Base-by-base conservation (phyloP, 192 early-diverging fungal genomes). In the Phycomyces nitens region DNA sequence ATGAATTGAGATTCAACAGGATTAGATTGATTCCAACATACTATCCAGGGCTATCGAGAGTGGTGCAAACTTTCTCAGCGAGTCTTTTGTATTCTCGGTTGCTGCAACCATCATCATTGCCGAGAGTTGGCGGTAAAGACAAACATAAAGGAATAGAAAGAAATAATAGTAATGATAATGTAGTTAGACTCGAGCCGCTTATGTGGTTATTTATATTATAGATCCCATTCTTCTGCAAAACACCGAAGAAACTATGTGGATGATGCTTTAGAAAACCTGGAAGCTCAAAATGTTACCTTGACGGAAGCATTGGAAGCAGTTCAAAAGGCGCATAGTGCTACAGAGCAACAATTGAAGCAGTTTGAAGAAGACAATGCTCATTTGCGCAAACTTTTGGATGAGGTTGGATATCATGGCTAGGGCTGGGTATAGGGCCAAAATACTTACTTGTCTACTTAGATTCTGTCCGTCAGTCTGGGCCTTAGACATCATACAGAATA, bases 1-100 rank as follows among this genome's bases (percentile, higher is more conserved):
- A 21, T 54, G 23, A 56, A 16, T 42, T 39, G 38, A 18, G 27
- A 38, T n/a, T 18, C 6, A 41, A 15, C n/a, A 43, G 38, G n/a
- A 23, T 12, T 39, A 4, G 43, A 60, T 41, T 47, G 20, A 38
- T 38, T 21, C 5, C 1, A 23, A n/a, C 57, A 20, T 43, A 27
- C 11, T 7, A 65, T 50, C 14, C 41, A 83, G 86, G 50, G 90
- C 90, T 20, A 73, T 92, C n/a, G 90, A 92, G 54, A 83, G 82
- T 14, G 90, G 90, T 8, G 90, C 90, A 23, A 90, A 92, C 71
- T 92, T 92, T 64, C 58, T 92, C 22, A 83, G 88, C 51, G 90
- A 92, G 54, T 75, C 86, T 3, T 83, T 92, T 59, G 86, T 92
- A 43, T 92, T 92, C 72, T 68, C 83, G 5, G 88, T 92, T 15